Evolutionary conservation across 2,329 filamentous ascomycete genomes (phyloP).

Genomic region (Neonectria neomacrospora): DNA sequence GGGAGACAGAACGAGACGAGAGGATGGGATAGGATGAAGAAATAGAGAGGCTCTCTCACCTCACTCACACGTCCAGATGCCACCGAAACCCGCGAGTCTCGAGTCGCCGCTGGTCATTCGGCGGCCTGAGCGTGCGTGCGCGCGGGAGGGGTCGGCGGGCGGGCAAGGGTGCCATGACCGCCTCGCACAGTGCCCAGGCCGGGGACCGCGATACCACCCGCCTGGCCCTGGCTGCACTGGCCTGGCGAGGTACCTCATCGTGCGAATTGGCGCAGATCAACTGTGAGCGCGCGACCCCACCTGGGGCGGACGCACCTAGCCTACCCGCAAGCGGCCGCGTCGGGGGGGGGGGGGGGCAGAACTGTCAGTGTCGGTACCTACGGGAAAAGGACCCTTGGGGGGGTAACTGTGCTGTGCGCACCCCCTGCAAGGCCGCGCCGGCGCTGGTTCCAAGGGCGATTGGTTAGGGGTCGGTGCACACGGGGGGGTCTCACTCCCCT

Average conservation of each 20-base stretch:
- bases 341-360: slow-evolving; percentile 8
- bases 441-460: not conserved
- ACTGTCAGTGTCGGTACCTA: slow-evolving; percentile 15
- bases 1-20: slow-evolving; percentile 8
- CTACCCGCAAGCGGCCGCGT: slow-evolving; percentile 26
- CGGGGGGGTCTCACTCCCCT: not conserved
- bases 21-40: slow-evolving; percentile 10
- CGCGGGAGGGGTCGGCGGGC: not conserved
- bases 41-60: not conserved
- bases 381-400: not conserved
- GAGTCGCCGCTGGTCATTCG: slow-evolving; percentile 14
- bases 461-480: too few species aligned
- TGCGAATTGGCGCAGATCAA: not conserved
- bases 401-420: not conserved
- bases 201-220: not conserved
- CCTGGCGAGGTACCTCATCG: not conserved
- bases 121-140: not conserved
- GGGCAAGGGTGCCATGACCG: not conserved
- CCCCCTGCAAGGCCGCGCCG: not conserved
- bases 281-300: slow-evolving; percentile 12
- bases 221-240: not conserved
- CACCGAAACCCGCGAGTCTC: slow-evolving; percentile 2
- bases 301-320: slow-evolving; percentile 19
- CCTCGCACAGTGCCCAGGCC: slow-evolving; percentile 5
- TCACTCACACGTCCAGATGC: not conserved